Evolutionary conservation across 495 filamentous ascomycete species (phyloP).

Genomic region (Penicillium antarcticum): DNA sequence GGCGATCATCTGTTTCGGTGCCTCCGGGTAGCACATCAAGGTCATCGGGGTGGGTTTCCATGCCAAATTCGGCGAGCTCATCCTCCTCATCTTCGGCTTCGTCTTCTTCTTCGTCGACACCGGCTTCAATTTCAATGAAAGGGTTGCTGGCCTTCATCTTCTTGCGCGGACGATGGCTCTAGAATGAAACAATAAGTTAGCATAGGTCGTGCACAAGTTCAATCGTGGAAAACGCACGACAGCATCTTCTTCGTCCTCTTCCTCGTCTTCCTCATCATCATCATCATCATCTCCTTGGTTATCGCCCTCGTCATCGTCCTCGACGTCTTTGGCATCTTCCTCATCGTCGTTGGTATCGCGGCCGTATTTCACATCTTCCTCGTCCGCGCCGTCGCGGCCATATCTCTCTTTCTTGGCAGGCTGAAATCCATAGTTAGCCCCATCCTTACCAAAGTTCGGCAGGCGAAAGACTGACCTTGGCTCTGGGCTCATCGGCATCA

Average conservation of each 20-base stretch:
- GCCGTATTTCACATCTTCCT: slow-evolving; percentile 43
- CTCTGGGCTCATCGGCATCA: slow-evolving; percentile 56
- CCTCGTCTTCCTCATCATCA: slow-evolving; percentile 43
- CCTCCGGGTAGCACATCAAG: slow-evolving; percentile 75
- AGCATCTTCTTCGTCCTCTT: slow-evolving; percentile 23
- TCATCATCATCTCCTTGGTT: slow-evolving; percentile 37
- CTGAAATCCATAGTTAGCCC: slow-evolving; percentile 20
- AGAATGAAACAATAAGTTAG: slow-evolving; percentile 5
- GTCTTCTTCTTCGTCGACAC: slow-evolving; percentile 94
- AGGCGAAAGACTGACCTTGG: slow-evolving; percentile 34
- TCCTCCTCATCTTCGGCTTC: slow-evolving; percentile 87
- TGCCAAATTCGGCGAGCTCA: slow-evolving; percentile 77
- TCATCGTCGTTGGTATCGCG: slow-evolving; percentile 49
- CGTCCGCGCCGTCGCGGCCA: slow-evolving; percentile 48
- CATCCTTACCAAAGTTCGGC: not conserved
- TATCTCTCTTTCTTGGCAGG: slow-evolving; percentile 46
- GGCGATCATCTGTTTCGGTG: slow-evolving; percentile 80
- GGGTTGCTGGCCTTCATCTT: slow-evolving; percentile 70
- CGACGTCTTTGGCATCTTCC: slow-evolving; percentile 43
- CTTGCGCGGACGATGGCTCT: slow-evolving; percentile 72
- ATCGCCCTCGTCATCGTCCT: slow-evolving; percentile 47
- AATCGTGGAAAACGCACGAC: slow-evolving; percentile 21
- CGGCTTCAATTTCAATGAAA: slow-evolving; percentile 95
- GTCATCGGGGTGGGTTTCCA: slow-evolving; percentile 87
- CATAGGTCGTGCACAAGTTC: slow-evolving; percentile 10